These are phyloP conservation scores for Luffa acutangula DNA, from an alignment of 306 rosid species.

Conservation along the genomic window DNA sequence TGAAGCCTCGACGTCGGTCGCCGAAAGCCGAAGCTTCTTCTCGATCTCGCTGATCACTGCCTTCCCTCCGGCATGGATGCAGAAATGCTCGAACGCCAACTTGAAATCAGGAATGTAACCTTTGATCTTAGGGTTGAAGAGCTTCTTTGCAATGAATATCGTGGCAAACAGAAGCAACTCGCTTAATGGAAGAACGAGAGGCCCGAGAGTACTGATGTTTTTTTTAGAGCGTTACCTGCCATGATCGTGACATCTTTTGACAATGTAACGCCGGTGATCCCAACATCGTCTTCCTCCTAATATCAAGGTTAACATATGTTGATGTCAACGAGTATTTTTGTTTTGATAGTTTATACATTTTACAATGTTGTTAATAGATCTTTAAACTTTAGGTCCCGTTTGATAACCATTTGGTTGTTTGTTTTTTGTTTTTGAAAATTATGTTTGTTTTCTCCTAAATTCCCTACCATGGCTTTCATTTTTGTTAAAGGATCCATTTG, in stretches of 20 bases:
- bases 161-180: constrained; percentile 30
- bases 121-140: constrained; percentile 2
- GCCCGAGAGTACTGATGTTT: constrained; percentile 37
- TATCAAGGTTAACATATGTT: background rate
- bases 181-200: constrained; percentile 35
- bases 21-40: constrained; percentile 3
- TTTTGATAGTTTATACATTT: too few species aligned
- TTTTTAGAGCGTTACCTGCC: constrained; percentile 40
- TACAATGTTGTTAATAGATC: too few species aligned
- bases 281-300: constrained; percentile 30
- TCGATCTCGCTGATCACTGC: constrained; percentile 13
- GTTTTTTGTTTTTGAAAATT: too few species aligned
- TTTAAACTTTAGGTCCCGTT: too few species aligned
- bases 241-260: constrained; percentile 41
- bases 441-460: too few species aligned
- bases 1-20: constrained; percentile 8
- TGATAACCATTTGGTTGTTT: too few species aligned
- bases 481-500: too few species aligned
- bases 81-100: constrained; percentile 17
- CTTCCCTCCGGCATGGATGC: background rate
- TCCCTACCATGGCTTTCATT: too few species aligned
- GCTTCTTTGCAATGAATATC: constrained; percentile 23
- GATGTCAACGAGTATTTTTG: background rate
- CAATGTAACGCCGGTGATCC: constrained; percentile 33
- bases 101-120: constrained; percentile 11